Conservation (phyloP, 2,329 filamentous ascomycete genomes). For the Clarireedia sp. region DNA sequence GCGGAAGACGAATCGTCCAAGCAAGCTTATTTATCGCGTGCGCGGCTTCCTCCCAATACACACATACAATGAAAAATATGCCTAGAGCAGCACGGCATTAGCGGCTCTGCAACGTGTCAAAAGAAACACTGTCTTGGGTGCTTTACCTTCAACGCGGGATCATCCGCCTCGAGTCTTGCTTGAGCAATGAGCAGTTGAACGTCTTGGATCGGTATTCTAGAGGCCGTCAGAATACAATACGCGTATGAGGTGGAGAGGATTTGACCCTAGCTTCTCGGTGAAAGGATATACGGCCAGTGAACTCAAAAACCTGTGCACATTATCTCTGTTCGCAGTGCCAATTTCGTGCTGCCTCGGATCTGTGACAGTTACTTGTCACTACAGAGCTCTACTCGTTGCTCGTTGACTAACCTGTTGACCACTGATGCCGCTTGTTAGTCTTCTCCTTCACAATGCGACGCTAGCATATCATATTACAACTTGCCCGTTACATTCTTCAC, state of each 20-base stretch:
- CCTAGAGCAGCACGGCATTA: constrained; percentile 27
- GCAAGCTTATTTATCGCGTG: constrained; percentile 7
- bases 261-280: constrained; percentile 28
- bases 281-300: constrained; percentile 51
- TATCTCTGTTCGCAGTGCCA: constrained; percentile 45
- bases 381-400: background rate
- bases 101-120: background rate
- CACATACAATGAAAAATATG: constrained; percentile 57
- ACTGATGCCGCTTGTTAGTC: constrained; percentile 29
- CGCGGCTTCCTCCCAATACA: constrained; percentile 53
- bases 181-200: constrained; percentile 49
- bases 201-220: constrained; percentile 49
- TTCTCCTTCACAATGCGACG: background rate
- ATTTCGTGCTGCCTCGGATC: constrained; percentile 45
- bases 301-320: constrained; percentile 45
- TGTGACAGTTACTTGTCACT: constrained; percentile 23
- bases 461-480: background rate
- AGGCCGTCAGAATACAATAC: constrained; percentile 9
- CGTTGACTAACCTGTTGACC: constrained; percentile 53
- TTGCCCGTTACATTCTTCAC: background rate
- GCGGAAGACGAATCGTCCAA: background rate
- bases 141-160: constrained; percentile 47
- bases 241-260: background rate
- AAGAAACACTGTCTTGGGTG: background rate
- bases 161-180: constrained; percentile 45